phyloP scores from a whole-genome alignment of 805 yeast species.

The Wickerhamomyces queroliae region DNA sequence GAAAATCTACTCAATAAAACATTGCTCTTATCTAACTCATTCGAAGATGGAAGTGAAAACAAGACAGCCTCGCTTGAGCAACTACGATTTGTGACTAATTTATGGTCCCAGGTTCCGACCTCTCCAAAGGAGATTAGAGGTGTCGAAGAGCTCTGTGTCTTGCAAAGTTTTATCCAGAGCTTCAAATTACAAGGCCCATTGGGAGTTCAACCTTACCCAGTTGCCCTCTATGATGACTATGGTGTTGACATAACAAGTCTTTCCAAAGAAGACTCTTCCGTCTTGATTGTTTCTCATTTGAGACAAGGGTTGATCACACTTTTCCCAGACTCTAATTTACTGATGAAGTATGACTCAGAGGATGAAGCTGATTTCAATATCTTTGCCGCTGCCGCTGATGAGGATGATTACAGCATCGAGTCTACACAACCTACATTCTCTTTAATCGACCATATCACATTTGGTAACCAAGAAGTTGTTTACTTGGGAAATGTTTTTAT shows the following conservation, averaged over 20 bases:
- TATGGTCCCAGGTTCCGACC: conserved; percentile 24
- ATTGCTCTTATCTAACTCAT: conserved; percentile 21
- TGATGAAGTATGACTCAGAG: conserved; percentile 32
- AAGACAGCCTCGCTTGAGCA: conserved; percentile 25
- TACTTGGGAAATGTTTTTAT: too few species aligned
- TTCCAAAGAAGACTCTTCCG: conserved; percentile 22
- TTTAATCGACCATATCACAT: background rate
- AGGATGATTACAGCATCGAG: background rate
- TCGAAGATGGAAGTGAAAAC: conserved; percentile 10
- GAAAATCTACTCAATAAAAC: conserved; percentile 29
- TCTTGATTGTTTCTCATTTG: conserved; percentile 21
- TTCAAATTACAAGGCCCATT: conserved; percentile 47
- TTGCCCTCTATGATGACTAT: conserved; percentile 39
- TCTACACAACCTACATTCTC: background rate
- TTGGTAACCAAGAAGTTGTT: too few species aligned
- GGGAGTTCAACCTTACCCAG: conserved; percentile 48
- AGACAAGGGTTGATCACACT: conserved; percentile 25
- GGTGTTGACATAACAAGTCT: conserved; percentile 29
- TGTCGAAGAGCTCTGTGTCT: conserved; percentile 12
- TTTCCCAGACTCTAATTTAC: conserved; percentile 25
- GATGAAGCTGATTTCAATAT: conserved; percentile 18
- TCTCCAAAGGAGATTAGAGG: conserved; percentile 17
- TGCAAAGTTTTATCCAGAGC: conserved; percentile 11
- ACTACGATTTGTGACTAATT: conserved; percentile 28
- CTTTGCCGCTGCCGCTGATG: too few species aligned